Percentiles rank a stretch among this genome's conserved stretches.
These are phyloP conservation scores for Ogataea paradorogensis DNA, from an alignment of 805 yeast species.

Conservation along the genomic window DNA sequence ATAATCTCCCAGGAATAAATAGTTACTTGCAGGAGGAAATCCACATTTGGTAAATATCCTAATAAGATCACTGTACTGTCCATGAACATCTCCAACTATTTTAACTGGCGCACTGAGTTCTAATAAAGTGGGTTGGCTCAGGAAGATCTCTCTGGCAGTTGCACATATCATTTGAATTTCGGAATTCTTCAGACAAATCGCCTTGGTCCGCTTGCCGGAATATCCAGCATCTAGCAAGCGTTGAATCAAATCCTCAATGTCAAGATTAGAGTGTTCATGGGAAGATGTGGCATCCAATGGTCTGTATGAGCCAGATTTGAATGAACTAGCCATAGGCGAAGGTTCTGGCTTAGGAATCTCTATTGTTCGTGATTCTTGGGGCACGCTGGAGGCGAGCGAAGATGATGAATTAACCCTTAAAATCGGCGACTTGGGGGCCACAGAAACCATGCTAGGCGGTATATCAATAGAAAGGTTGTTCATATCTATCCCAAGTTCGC, in stretches of 20 bases:
- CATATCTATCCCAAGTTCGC: constrained; percentile 19
- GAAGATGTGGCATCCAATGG: constrained; percentile 1
- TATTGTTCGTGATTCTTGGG: constrained; percentile 8
- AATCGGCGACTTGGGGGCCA: constrained; percentile 35
- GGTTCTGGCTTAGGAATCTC: constrained; percentile 8
- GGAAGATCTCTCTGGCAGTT: constrained; percentile 82
- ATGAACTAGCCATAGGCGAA: constrained; percentile 10
- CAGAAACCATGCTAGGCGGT: constrained; percentile 35
- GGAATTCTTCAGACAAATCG: constrained; percentile 82
- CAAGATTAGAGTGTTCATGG: constrained; percentile 12
- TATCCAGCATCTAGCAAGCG: constrained; percentile 93
- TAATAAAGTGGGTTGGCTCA: constrained; percentile 84
- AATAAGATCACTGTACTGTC: constrained; percentile 89
- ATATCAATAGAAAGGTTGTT: constrained; percentile 21
- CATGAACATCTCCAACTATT: constrained; percentile 93
- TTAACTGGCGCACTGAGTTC: constrained; percentile 86
- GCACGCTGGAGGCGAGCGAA: constrained; percentile 19
- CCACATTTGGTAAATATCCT: constrained; percentile 95
- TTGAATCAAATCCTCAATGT: constrained; percentile 85
- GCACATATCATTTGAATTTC: constrained; percentile 87
- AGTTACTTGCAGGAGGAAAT: constrained; percentile 92
- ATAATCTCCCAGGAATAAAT: constrained; percentile 91
- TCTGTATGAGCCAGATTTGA: constrained; percentile 6
- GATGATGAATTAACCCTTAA: constrained; percentile 32
- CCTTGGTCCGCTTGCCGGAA: constrained; percentile 87